Evolutionary conservation across 106 monocot species (phyloP), one percentile per base, ranked within the genome.

Genomic region (Platanthera zijinensis): DNA sequence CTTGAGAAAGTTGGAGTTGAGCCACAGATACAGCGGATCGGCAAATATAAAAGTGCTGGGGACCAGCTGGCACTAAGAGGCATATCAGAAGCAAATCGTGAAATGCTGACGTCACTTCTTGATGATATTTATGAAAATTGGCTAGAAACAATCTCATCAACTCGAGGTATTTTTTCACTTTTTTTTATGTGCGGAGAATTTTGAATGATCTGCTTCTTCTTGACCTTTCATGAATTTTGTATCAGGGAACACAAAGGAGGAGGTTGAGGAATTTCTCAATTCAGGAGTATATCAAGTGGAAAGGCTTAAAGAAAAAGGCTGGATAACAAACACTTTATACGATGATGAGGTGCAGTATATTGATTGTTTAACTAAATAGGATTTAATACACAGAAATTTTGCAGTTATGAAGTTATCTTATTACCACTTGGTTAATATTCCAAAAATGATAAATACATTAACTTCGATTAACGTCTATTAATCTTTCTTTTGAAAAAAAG

Each of bases 251-350:
- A 80, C 21, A 57, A 88, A 61, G 81, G 89, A 90, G 79, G 89
- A 91, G 84, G 81, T 97, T 47, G 88, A 88, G 81, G 77, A 84
- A 48, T 97, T 97, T 61, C 47, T 97, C 69, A 85, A 97, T 72
- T 82, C 89, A 48, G 97, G 97, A 52, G 88, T 92, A 86, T 97
- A 86, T 71, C 87, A 97, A 90, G 91, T 92, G 64, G 87, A 94
- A 72, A 91, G 81, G 85, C 87, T 97, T 71, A 97, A 94, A 88
- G 91, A 94, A 89, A 94, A 88, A 81, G 94, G 94, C 68, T 97
- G 97, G 97, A 85, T 97, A 75, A 94, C 97, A 75, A 84, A 92
- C 68, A 78, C 85, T 77, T 47, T 87, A 25, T 97, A 97, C 88
- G 97, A 94, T 76, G 97, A 97, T 72, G 97, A 97, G 96, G 95